These are phyloP conservation scores for Xylariomycetidae sp. DNA, from an alignment of 2,329 filamentous ascomycete species.

Conservation along the genomic window DNA sequence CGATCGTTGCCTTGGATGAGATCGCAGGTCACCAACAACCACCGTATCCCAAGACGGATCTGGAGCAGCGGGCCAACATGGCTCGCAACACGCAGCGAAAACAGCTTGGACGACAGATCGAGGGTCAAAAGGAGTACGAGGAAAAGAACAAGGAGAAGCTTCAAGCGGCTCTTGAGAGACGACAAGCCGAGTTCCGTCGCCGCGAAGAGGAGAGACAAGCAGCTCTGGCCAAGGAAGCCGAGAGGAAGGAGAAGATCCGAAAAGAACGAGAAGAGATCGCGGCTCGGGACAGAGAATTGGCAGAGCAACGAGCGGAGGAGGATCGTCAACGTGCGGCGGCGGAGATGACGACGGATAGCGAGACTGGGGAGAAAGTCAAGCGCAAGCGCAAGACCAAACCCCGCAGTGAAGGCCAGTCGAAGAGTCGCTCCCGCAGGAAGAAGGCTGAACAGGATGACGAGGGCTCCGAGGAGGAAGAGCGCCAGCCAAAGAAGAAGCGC, in stretches of 20 bases:
- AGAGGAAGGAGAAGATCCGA: slow-evolving; percentile 73
- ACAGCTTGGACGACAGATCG: slow-evolving; percentile 79
- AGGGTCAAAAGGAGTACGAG: slow-evolving; percentile 85
- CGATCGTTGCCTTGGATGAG: slow-evolving; percentile 66
- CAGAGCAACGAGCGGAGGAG: slow-evolving; percentile 65
- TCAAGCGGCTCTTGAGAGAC: slow-evolving; percentile 68
- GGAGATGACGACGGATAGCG: slow-evolving; percentile 73
- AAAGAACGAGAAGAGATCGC: slow-evolving; percentile 79
- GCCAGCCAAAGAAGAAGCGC: slow-evolving; percentile 57
- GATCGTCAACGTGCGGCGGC: slow-evolving; percentile 63
- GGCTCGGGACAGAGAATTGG: slow-evolving; percentile 66
- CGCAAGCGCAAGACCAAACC: slow-evolving; percentile 60
- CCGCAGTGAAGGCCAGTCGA: slow-evolving; percentile 36
- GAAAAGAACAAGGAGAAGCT: slow-evolving; percentile 87
- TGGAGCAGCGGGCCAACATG: slow-evolving; percentile 97
- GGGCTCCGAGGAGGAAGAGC: slow-evolving; percentile 42
- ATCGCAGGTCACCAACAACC: slow-evolving; percentile 59
- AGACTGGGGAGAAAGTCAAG: slow-evolving; percentile 76
- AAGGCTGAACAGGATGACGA: slow-evolving; percentile 53
- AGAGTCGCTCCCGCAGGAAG: slow-evolving; percentile 39
- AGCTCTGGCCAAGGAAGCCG: slow-evolving; percentile 61
- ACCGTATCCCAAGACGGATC: slow-evolving; percentile 83
- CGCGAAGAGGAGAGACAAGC: slow-evolving; percentile 71
- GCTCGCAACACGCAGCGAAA: slow-evolving; percentile 89
- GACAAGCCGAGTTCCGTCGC: slow-evolving; percentile 71